These are phyloP conservation scores for Rasamsonia emersonii DNA, from an alignment of 2,329 filamentous ascomycete genomes.

Conservation along the genomic window DNA sequence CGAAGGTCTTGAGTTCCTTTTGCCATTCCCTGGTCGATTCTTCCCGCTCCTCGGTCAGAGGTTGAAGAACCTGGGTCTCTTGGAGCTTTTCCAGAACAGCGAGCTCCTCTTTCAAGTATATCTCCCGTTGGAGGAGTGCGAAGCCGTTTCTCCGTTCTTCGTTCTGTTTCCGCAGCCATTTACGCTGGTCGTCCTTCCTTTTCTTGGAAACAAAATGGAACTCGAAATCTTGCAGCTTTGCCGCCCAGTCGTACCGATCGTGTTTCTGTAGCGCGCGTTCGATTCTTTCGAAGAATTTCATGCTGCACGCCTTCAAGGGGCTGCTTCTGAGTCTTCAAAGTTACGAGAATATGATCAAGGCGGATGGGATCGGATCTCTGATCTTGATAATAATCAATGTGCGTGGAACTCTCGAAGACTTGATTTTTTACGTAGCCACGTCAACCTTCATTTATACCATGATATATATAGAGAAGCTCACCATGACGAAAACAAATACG, in stretches of 20 bases:
- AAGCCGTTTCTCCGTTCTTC: conserved; percentile 3
- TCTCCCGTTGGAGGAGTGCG: conserved; percentile 5
- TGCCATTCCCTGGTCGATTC: neutral
- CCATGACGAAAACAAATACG: no score
- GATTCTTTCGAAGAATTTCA: conserved; percentile 2
- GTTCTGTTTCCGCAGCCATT: neutral
- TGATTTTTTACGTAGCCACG: no score
- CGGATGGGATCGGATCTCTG: no score
- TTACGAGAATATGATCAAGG: no score
- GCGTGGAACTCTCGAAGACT: no score
- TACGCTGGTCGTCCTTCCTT: neutral
- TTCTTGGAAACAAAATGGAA: neutral
- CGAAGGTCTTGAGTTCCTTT: conserved; percentile 3
- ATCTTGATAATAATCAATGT: no score
- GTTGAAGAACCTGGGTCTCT: neutral
- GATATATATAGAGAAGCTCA: no score
- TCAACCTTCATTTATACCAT: no score
- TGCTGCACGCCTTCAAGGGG: no score
- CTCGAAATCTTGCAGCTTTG: neutral
- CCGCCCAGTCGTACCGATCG: neutral
- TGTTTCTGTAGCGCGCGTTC: neutral
- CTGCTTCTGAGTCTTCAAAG: no score
- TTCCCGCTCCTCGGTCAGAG: neutral
- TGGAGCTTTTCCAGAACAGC: conserved; percentile 1
- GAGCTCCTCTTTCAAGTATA: conserved; percentile 5